phyloP scores from a whole-genome alignment of 768 basidiomycete genomes.

The Cystofilobasidium capitatum region DNA sequence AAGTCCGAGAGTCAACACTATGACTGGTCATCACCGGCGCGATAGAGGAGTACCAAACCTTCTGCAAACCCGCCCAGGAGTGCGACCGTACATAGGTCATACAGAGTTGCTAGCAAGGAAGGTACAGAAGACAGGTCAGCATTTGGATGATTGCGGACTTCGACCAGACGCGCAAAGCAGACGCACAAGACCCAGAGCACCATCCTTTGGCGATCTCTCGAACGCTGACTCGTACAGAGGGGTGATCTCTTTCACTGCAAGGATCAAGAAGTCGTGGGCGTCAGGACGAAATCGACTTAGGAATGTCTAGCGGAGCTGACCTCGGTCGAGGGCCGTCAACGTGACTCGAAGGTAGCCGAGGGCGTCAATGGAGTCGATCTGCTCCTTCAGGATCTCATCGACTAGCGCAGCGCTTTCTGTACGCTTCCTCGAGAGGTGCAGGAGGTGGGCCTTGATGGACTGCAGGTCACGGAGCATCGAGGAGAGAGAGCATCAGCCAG shows the following conservation, averaged over 20 bases:
- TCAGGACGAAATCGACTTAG: background rate
- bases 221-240: background rate
- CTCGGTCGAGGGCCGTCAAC: background rate
- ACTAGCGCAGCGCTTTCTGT: background rate
- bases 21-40: background rate
- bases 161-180: too few relatives aligned
- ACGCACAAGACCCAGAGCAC: background rate
- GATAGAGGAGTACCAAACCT: background rate
- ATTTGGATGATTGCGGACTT: too few relatives aligned
- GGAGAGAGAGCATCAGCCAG: too few relatives aligned
- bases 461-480: background rate
- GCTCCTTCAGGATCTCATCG: background rate
- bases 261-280: background rate
- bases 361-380: background rate
- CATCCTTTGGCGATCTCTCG: background rate
- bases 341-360: background rate
- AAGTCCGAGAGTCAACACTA: too few relatives aligned
- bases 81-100: background rate
- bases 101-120: background rate
- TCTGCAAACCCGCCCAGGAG: background rate
- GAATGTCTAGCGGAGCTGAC: background rate
- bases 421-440: background rate
- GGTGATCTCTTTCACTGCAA: background rate
- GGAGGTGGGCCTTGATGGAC: conserved; percentile 2
- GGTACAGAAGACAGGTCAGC: background rate